Evolutionary conservation across 345 rosid genomes (phyloP).

Genomic region (Melaleuca alternifolia): DNA sequence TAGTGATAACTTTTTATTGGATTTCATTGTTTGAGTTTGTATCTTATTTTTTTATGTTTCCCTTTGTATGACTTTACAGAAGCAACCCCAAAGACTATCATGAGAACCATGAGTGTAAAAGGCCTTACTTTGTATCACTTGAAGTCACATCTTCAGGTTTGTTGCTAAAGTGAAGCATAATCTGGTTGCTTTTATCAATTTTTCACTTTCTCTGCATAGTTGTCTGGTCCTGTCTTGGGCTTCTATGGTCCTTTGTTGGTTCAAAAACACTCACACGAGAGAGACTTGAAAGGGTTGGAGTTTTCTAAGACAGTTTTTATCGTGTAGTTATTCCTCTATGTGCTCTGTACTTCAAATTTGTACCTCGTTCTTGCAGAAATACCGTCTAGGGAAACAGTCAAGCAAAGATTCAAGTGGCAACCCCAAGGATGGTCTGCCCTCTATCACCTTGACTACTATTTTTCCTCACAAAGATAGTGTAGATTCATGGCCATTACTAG

Average conservation of each 20-base stretch:
- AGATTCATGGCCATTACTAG: not conserved
- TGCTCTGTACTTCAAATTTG: not conserved
- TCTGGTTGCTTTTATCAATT: not conserved
- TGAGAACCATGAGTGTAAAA: slow-evolving; percentile 93
- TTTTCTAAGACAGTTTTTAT: not conserved
- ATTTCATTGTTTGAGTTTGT: not conserved
- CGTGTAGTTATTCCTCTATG: not conserved
- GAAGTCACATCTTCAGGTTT: slow-evolving; percentile 91
- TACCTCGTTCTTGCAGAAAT: slow-evolving; percentile 41
- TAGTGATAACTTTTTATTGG: not conserved
- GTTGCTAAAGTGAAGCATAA: not conserved
- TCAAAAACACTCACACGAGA: not conserved
- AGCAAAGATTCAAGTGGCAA: slow-evolving; percentile 72
- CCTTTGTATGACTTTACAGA: slow-evolving; percentile 24
- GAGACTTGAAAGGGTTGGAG: not conserved
- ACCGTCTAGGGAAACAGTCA: slow-evolving; percentile 74
- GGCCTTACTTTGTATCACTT: slow-evolving; percentile 92
- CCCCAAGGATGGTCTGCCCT: slow-evolving; percentile 69
- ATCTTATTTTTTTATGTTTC: not conserved
- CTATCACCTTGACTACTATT: not conserved
- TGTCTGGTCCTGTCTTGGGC: not conserved
- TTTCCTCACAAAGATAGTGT: not conserved
- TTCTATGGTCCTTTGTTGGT: not conserved
- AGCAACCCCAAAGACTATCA: slow-evolving; percentile 86
- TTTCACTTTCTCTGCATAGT: not conserved